phyloP scores from a whole-genome alignment of 2,329 filamentous ascomycete species.

The Pleomassaria siparia region DNA sequence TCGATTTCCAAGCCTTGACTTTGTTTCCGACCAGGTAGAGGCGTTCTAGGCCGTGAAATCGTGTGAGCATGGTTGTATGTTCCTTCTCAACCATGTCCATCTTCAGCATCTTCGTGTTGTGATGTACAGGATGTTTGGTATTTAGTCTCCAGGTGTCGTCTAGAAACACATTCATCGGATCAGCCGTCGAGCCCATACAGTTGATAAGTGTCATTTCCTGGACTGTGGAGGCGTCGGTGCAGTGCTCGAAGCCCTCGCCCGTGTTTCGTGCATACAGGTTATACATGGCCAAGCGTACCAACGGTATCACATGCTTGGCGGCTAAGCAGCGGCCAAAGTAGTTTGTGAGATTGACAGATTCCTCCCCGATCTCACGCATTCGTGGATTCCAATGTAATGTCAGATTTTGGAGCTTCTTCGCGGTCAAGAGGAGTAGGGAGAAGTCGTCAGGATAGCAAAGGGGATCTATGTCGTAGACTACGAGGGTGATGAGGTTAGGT shows the following conservation, averaged over 20 bases:
- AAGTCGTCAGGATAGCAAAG: constrained; percentile 66
- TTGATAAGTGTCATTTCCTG: constrained; percentile 58
- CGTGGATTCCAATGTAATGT: constrained; percentile 63
- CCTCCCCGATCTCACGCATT: constrained; percentile 61
- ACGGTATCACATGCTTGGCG: constrained; percentile 47
- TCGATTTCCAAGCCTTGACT: constrained; percentile 24
- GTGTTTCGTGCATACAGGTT: constrained; percentile 60
- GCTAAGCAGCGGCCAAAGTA: constrained; percentile 59
- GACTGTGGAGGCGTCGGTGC: constrained; percentile 46
- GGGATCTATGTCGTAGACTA: constrained; percentile 62
- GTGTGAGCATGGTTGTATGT: constrained; percentile 46
- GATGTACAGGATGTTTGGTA: constrained; percentile 25
- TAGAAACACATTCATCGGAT: constrained; percentile 54
- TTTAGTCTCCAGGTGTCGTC: constrained; percentile 56
- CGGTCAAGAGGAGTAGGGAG: constrained; percentile 56
- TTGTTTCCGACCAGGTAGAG: constrained; percentile 55
- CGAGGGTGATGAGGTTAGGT: constrained; percentile 56
- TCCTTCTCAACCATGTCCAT: constrained; percentile 52
- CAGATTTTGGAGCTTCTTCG: constrained; percentile 57
- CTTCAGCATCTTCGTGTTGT: constrained; percentile 51
- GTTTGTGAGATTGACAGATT: constrained; percentile 55
- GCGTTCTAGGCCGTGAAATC: constrained; percentile 50
- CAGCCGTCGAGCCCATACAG: constrained; percentile 49
- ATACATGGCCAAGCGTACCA: constrained; percentile 57
- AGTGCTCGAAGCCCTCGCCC: constrained; percentile 46